Conservation (phyloP, 768 basidiomycete genomes). For the Neoboletus magnificus region DNA sequence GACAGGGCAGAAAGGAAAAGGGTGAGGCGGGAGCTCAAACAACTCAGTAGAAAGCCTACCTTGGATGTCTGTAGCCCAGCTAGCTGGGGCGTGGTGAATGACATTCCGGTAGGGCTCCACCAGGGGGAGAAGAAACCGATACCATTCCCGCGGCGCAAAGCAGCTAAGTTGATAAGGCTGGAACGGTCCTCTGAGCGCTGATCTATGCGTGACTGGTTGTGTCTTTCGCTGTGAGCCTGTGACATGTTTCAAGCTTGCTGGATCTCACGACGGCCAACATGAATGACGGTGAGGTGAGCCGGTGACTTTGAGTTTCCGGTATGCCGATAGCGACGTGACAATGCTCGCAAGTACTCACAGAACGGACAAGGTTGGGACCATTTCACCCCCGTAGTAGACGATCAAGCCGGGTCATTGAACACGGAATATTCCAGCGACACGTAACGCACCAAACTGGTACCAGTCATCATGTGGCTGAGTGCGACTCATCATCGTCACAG, state of each 20-base stretch:
- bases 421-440: too few relatives aligned
- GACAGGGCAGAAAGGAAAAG: background rate
- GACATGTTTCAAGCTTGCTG: too few relatives aligned
- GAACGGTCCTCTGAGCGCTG: background rate
- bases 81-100: background rate
- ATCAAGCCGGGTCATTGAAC: too few relatives aligned
- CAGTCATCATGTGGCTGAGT: background rate
- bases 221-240: background rate
- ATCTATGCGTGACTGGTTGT: too few relatives aligned
- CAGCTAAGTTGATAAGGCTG: background rate
- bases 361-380: too few relatives aligned
- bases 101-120: background rate
- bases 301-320: too few relatives aligned
- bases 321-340: too few relatives aligned
- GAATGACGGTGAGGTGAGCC: too few relatives aligned
- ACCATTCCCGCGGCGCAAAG: background rate
- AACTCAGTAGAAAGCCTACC: background rate
- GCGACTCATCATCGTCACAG: background rate
- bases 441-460: too few relatives aligned
- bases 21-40: background rate
- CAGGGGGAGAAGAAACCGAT: background rate
- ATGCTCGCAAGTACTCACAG: too few relatives aligned
- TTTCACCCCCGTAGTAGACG: too few relatives aligned
- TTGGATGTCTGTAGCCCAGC: conserved; percentile 15
- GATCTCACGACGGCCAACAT: background rate